A percentile compares a stretch with the other conserved stretches of the same genome.
These are phyloP conservation scores for Asparagopsis taxiformis DNA, from an alignment of 31 red algal genomes.

Conservation along the genomic window DNA sequence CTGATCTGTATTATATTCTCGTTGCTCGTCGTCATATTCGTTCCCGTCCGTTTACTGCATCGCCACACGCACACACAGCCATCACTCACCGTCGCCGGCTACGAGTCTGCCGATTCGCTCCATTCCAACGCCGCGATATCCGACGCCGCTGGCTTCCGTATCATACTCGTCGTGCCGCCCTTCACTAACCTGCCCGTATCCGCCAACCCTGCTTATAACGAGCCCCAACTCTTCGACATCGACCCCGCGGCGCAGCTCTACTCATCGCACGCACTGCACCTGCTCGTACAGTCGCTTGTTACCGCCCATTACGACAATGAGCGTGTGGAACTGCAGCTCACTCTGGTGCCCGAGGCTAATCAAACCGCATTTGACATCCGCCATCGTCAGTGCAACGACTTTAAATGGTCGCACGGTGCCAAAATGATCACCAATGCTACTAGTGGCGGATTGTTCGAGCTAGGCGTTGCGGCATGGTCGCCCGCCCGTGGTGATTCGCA, in stretches of 20 bases:
- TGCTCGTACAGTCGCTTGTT: conserved; percentile 18
- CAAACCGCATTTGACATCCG: conserved; percentile 2
- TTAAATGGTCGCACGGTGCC: conserved; percentile 50
- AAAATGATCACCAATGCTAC: conserved; percentile 27
- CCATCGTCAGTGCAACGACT: background rate
- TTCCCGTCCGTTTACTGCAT: no score
- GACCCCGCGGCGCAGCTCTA: background rate
- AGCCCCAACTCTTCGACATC: background rate
- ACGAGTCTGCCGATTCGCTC: no score
- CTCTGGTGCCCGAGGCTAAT: conserved; percentile 17
- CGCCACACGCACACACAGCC: no score
- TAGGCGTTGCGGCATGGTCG: conserved; percentile 23
- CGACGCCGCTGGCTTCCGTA: background rate
- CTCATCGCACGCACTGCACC: background rate
- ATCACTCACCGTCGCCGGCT: no score
- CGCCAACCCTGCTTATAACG: background rate
- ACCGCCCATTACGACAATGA: conserved; percentile 28
- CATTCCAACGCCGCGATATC: background rate
- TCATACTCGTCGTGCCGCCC: conserved; percentile 48
- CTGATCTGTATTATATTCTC: no score
- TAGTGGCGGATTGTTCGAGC: conserved; percentile 43
- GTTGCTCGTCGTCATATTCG: no score
- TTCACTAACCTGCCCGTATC: conserved; percentile 11
- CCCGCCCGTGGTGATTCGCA: conserved; percentile 25
- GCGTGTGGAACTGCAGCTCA: conserved; percentile 10